Conservation (phyloP, 441 rosid genomes). For the Populus hybrid region DNA sequence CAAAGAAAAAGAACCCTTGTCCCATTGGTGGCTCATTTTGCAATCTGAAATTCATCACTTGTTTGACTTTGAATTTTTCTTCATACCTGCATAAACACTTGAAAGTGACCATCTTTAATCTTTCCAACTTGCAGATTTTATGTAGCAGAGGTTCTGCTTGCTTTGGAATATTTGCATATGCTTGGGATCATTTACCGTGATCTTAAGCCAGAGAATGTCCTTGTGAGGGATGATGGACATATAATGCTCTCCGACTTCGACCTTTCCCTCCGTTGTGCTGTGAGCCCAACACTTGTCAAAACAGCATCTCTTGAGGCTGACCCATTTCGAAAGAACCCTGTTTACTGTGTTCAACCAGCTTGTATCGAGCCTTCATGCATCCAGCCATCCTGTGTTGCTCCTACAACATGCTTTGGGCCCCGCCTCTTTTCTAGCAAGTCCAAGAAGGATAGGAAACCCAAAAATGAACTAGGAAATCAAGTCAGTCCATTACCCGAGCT, state of each 20-base stretch:
- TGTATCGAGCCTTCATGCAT: slow-evolving; percentile 89
- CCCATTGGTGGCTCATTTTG: background rate
- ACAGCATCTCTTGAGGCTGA: slow-evolving; percentile 58
- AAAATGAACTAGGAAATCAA: slow-evolving; percentile 66
- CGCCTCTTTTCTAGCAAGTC: slow-evolving; percentile 78
- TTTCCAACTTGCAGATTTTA: slow-evolving; percentile 57
- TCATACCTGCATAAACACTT: slow-evolving; percentile 3
- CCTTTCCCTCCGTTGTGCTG: slow-evolving; percentile 79
- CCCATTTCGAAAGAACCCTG: slow-evolving; percentile 65
- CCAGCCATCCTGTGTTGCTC: slow-evolving; percentile 78
- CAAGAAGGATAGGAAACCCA: slow-evolving; percentile 69
- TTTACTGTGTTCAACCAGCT: slow-evolving; percentile 75
- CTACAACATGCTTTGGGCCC: slow-evolving; percentile 81
- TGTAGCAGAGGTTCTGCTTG: slow-evolving; percentile 78
- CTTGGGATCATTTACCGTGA: slow-evolving; percentile 86
- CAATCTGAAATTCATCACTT: background rate
- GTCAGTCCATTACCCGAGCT: slow-evolving; percentile 84
- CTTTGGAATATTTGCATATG: slow-evolving; percentile 91
- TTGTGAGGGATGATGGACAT: slow-evolving; percentile 91
- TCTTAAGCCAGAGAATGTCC: slow-evolving; percentile 90
- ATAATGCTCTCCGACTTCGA: slow-evolving; percentile 95
- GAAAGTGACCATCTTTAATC: slow-evolving; percentile 1
- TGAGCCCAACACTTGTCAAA: slow-evolving; percentile 78
- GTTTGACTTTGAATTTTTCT: slow-evolving; percentile 1
- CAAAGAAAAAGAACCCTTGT: background rate